Evolutionary conservation across 23 red algal genomes (phyloP), one percentile per base, ranked within the genome.

Genomic region (Pyropia haitanensis): DNA sequence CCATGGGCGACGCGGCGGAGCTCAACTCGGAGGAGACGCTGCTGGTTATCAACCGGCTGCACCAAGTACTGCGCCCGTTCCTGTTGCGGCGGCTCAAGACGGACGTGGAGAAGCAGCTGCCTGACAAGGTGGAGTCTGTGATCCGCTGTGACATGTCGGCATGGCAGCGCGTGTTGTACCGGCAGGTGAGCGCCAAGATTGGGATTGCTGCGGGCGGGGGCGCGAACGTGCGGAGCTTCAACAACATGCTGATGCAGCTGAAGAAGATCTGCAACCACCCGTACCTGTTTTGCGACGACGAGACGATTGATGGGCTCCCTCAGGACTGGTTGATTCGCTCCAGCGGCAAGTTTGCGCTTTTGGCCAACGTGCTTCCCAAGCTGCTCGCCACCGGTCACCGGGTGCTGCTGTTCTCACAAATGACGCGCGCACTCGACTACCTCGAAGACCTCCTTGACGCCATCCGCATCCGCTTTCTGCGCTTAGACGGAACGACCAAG

Each of bases 251-350:
- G 0, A 98, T 98, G 94, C 94, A 98, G 49, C 64, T 83, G 80
- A 88, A 88, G 24, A 98, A 98, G 67, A 88, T 98, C 25, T 88
- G 78, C 67, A 98, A 98, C 73, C 94, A 98, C 56, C 94, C 94
- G 27, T 98, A 81, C 70, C 65, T 98, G 9, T 98, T 98, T 58
- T 89, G 91, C 31, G 94, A 98, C 29, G 75, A 65, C 34, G 82
- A 91, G 19, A 57, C 61, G 2, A 73, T 88, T 65, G 51, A 69
- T 12, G 48, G 57, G 52, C 76, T 91, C 39, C 77, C 80, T 6
- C 46, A 66, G 27, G 90, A 95, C 56, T 67, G 78, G 34, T 60
- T 90, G 14, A 73, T 90, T 55, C 75, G 94, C 27, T 75, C 94
- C 12, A 89, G 83, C 68, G 94, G 94, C 49, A 98, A 98, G 58